These are phyloP conservation scores for Colletotrichum endophyticum DNA, from an alignment of 2,329 filamentous ascomycete species.

Conservation along the genomic window DNA sequence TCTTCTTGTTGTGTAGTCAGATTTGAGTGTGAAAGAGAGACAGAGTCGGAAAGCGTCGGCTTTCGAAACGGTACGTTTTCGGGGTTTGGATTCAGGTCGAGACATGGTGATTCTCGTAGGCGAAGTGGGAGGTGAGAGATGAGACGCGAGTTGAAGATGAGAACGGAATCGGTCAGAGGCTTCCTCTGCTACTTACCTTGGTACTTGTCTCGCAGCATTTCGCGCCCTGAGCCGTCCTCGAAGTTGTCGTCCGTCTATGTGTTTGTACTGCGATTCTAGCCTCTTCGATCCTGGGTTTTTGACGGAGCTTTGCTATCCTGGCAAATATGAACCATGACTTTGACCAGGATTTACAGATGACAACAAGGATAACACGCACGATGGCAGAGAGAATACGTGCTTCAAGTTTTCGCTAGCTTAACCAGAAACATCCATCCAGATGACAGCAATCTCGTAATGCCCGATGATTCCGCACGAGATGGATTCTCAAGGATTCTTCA, in stretches of 20 bases:
- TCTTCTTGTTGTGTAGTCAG: neutral
- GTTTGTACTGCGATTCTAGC: fast-evolving
- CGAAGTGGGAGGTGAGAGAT: neutral
- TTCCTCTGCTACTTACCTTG: too few relatives aligned
- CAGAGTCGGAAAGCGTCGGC: neutral
- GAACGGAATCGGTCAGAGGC: too few relatives aligned
- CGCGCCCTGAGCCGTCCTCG: neutral
- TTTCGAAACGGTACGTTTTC: neutral
- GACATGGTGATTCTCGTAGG: neutral
- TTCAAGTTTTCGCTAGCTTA: too few relatives aligned
- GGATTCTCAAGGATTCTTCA: too few relatives aligned
- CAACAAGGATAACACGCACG: too few relatives aligned
- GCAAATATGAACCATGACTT: fast-evolving
- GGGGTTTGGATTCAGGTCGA: neutral
- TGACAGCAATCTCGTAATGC: too few relatives aligned
- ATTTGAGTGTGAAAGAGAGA: neutral
- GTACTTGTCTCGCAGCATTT: too few relatives aligned
- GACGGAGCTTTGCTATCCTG: too few relatives aligned
- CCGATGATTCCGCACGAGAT: too few relatives aligned
- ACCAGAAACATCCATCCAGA: too few relatives aligned
- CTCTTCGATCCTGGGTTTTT: fast-evolving
- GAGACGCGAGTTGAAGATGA: neutral
- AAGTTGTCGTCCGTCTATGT: neutral
- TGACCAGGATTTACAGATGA: fast-evolving
- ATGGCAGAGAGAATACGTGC: too few relatives aligned